Conservation (phyloP, 2,329 filamentous ascomycete genomes). For the Aureobasidium sp. region DNA sequence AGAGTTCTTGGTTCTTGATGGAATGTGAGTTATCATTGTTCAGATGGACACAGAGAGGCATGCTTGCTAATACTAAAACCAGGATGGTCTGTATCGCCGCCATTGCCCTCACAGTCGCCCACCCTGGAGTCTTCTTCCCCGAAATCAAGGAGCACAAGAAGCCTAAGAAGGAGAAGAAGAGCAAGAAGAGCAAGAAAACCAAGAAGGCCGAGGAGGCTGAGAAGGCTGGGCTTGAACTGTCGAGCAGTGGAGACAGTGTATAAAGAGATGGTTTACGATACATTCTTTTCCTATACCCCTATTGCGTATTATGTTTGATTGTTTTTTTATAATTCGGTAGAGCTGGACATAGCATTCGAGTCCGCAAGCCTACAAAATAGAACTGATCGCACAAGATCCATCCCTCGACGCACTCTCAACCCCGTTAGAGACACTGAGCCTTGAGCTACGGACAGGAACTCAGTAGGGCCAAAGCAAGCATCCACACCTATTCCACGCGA, state of each 20-base stretch:
- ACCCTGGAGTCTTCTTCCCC: constrained; percentile 40
- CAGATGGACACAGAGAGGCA: not conserved
- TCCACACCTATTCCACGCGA: not conserved
- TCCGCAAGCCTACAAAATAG: not conserved
- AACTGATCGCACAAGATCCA: not conserved
- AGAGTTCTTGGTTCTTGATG: constrained; percentile 43
- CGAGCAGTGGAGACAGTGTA: constrained; percentile 8
- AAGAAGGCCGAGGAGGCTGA: not conserved
- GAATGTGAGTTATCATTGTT: constrained; percentile 35
- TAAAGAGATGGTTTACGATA: constrained; percentile 8
- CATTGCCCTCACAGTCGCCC: constrained; percentile 35
- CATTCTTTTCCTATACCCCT: constrained; percentile 8
- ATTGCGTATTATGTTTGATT: not conserved
- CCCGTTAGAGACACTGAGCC: not conserved
- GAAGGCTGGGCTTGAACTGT: not conserved
- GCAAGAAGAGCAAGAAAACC: not conserved
- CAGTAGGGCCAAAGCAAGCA: not conserved
- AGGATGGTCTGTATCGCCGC: constrained; percentile 41
- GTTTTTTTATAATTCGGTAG: not conserved
- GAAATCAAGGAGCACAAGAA: constrained; percentile 17
- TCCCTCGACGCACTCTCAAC: not conserved
- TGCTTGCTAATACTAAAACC: not conserved
- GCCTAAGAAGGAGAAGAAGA: not conserved
- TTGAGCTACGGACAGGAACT: not conserved
- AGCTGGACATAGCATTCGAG: not conserved